A percentile compares a stretch with the other conserved stretches of the same genome.
These are phyloP conservation scores for Oryza glaberrima DNA, from an alignment of 176 grass and related monocot genomes.

Conservation along the genomic window DNA sequence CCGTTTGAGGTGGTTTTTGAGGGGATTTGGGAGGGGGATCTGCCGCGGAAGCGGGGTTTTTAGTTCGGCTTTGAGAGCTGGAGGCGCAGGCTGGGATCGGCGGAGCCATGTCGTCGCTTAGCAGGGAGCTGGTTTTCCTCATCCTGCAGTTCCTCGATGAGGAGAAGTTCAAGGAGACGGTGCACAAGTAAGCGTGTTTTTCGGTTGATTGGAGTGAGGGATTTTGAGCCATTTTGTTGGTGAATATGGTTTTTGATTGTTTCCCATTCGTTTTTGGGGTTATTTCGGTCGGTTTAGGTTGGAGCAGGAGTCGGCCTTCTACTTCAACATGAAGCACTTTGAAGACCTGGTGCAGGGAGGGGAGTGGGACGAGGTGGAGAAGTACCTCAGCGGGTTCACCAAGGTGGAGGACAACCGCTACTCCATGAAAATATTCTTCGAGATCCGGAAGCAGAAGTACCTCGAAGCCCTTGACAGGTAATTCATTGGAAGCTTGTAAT, in stretches of 20 bases:
- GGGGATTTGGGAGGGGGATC: constrained; percentile 55
- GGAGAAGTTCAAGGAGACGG: constrained; percentile 92
- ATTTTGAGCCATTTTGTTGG: constrained; percentile 23
- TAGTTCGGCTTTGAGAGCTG: constrained; percentile 61
- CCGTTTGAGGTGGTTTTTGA: not conserved
- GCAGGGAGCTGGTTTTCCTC: constrained; percentile 93
- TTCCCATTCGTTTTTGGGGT: not conserved
- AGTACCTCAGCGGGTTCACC: constrained; percentile 96
- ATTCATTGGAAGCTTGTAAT: constrained; percentile 24
- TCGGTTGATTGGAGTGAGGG: not conserved
- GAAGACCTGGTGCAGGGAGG: constrained; percentile 95
- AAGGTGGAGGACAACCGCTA: constrained; percentile 99
- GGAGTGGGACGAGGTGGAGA: constrained; percentile 99
- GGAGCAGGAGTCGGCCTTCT: constrained; percentile 98
- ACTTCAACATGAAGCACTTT: constrained; percentile 99
- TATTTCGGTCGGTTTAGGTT: constrained; percentile 51
- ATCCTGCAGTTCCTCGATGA: constrained; percentile 95
- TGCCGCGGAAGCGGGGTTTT: constrained; percentile 62
- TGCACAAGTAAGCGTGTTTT: constrained; percentile 59
- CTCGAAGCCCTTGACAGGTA: constrained; percentile 98
- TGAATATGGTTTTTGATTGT: constrained; percentile 13
- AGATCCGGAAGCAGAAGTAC: constrained; percentile 99
- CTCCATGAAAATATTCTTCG: constrained; percentile 99
- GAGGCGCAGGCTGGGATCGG: constrained; percentile 77
- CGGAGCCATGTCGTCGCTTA: constrained; percentile 87